These are phyloP conservation scores for Clarireedia homoeocarpa DNA, from an alignment of 2,329 filamentous ascomycete genomes.

Conservation along the genomic window DNA sequence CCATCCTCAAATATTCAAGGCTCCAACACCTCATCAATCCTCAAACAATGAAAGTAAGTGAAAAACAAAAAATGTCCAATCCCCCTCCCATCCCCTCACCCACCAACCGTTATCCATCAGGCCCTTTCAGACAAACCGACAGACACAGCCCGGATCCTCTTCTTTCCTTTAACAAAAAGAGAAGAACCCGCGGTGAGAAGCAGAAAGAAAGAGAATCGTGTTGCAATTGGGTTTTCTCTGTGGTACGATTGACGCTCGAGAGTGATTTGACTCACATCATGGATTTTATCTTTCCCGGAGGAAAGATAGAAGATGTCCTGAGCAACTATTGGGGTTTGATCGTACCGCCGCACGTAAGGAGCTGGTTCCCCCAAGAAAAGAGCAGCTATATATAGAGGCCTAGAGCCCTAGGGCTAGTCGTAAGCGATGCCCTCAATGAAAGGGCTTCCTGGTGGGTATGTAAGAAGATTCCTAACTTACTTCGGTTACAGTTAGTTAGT, in stretches of 20 bases:
- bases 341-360: conserved; percentile 28
- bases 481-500: no score
- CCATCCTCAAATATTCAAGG: neutral
- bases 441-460: no score
- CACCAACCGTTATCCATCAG: conserved; percentile 17
- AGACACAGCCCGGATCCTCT: conserved; percentile 4
- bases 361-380: neutral
- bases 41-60: neutral
- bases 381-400: neutral
- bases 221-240: conserved; percentile 63
- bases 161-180: neutral
- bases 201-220: conserved; percentile 42
- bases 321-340: conserved; percentile 28
- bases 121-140: conserved; percentile 25
- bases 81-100: conserved; percentile 33
- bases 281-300: neutral
- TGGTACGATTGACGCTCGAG: conserved; percentile 29
- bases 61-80: conserved; percentile 43
- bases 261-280: conserved; percentile 27
- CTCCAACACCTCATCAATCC: neutral
- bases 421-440: no score
- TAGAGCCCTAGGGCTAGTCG: no score
- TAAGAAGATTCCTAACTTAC: no score
- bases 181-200: conserved; percentile 31
- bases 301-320: conserved; percentile 16